Evolutionary conservation across 179 eudicot species (phyloP), one percentile per base, ranked within the genome.

Genomic region (Silene vulgaris): DNA sequence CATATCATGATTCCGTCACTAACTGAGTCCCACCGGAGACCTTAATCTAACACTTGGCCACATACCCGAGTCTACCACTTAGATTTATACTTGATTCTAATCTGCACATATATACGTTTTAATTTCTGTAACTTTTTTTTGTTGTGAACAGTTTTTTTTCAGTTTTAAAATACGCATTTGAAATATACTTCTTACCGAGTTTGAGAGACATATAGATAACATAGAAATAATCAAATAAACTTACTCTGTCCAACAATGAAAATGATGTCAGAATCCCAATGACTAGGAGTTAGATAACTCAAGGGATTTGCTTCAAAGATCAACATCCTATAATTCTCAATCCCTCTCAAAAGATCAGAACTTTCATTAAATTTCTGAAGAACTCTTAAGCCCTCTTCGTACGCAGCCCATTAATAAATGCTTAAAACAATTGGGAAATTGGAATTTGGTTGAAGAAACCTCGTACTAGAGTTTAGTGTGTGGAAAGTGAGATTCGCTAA

Each of bases 221-320:
- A 11, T 5, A 9, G 0, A 43, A 43, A 43, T 6, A 17, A 69
- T 11, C 17, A 12, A 23, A 23, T 23, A 23, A 23, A 23, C 26
- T 23, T 50, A 71, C 74, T 62, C 5, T 71, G 74, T 14, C 74
- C 74, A 13, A 71, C 74, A 71, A 71, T 50, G 61, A 71, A 72
- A 11, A 56, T 54, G 35, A 72, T 72, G 8, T 72, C 74, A 56
- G 64, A 72, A 56, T 72, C 74, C 64, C 65, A 72, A 8, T 72
- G 65, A 29, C 64, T 8, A 56, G 74, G 74, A 0, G 74, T 28
- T n/a, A 72, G 32, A 21, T 56, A 72, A 28, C 28, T 28, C 48
- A 30, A 17, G 0, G 74, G 74, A 72, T 72, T n/a, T 0, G 74
- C 63, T 30, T 72, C 74, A 16, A 28, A 72, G 3, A 72, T 72